Base-by-base conservation (phyloP, 2,329 filamentous ascomycete species). In the Helotiales sp. region DNA sequence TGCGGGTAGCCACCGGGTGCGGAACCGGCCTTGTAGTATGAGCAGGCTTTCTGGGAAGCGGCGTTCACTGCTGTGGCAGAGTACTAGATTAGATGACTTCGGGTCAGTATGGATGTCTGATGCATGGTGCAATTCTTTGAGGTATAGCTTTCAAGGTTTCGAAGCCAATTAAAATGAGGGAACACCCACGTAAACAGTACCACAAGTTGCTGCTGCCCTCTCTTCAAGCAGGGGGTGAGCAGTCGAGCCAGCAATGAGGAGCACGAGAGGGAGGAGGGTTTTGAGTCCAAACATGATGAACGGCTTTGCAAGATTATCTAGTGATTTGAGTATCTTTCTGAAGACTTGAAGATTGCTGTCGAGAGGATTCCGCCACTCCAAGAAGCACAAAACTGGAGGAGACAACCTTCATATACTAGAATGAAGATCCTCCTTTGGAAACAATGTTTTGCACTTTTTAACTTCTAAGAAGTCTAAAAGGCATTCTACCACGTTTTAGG, bases 191-290 rank as follows among this genome's bases (percentile, higher is more conserved):
- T 79, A 82, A 54, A 76, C 81, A 61, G 77, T 81, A 64, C 87
- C 86, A 76, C 88, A 89, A 58, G 82, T 82, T 28, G 47, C 84
- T 80, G 77, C 79, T 78, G 74, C 84, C 81, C 74, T 82, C 78
- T 70, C 82, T 77, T 71, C 79, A 8, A 78, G 26, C 30, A 73
- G 57, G 13, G 79, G 69, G 11, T 68, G 34, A 15, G 69, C 34
- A 34, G 54, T 58, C 26, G 65, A 55, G 3, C 30, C 52, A 22
- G 65, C 45, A 32, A 69, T 24, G 26, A 69, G 67, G 40, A 66
- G 55, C 26, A 58, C 40, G 13, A 63, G 43, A 34, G 65, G 61
- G 24, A 69, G 54, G 32, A 66, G 74, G 75, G 50, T 74, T 68
- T 5, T 60, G 13, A 60, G 57, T 60, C 7, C 57, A 60, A 60